A percentile compares a stretch with the other conserved stretches of the same genome.
These are phyloP conservation scores for Proliferodiscus dingleyae DNA, from an alignment of 2,329 filamentous ascomycete genomes.

Conservation along the genomic window DNA sequence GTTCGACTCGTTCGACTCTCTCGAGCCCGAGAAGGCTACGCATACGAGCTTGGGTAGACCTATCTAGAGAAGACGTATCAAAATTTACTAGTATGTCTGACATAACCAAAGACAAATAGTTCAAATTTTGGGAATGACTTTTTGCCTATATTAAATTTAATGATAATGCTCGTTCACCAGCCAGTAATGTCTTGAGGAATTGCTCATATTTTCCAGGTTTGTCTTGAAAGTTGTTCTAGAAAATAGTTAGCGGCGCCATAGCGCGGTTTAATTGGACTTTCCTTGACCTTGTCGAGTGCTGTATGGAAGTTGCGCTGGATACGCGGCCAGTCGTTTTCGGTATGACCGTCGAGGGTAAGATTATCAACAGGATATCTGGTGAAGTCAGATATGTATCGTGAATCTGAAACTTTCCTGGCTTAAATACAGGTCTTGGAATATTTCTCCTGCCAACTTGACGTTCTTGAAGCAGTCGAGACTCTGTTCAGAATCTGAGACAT, in stretches of 20 bases:
- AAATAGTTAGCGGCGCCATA: neutral
- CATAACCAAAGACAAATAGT: neutral
- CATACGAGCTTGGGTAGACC: neutral
- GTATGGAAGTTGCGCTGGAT: too few relatives aligned
- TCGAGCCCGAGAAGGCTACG: neutral
- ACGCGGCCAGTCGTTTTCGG: neutral
- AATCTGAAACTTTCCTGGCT: neutral
- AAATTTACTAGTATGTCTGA: neutral
- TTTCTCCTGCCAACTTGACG: neutral
- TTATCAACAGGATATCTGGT: neutral
- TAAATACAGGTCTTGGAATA: neutral
- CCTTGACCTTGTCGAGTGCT: neutral
- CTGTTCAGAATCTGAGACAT: neutral
- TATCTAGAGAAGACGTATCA: neutral
- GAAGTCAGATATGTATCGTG: neutral
- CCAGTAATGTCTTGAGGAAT: neutral
- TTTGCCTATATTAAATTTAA: neutral
- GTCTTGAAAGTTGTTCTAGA: neutral
- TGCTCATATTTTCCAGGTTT: neutral
- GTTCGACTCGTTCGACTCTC: neutral
- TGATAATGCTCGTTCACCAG: neutral
- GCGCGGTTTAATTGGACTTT: neutral
- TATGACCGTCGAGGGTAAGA: neutral
- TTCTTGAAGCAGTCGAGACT: neutral
- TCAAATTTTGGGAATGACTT: neutral